Conservation (phyloP, 139 green algal genomes). For the Chlamydomonas sp. region DNA sequence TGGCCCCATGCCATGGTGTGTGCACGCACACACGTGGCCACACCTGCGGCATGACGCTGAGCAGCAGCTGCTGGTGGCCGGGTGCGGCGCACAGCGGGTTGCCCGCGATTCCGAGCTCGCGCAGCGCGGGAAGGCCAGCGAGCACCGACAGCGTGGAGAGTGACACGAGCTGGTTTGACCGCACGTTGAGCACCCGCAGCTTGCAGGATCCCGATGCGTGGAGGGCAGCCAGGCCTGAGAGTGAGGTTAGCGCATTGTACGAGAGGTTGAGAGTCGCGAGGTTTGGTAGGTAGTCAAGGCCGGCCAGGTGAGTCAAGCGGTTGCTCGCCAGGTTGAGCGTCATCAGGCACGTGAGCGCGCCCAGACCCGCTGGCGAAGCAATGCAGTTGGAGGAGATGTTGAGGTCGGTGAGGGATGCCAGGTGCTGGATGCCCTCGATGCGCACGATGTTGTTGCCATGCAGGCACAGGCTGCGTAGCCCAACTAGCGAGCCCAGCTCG, state of each 20-base stretch:
- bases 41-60: conserved; percentile 45
- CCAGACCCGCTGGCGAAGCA: conserved; percentile 19
- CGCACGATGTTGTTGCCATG: conserved; percentile 56
- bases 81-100: conserved; percentile 47
- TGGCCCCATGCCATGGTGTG: too few species aligned
- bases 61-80: conserved; percentile 29
- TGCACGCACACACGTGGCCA: too few species aligned
- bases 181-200: conserved; percentile 46
- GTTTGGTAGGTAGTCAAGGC: conserved; percentile 32
- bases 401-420: conserved; percentile 38
- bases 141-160: conserved; percentile 52
- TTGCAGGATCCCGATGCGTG: too few species aligned
- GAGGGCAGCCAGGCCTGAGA: conserved; percentile 30
- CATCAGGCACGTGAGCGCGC: conserved; percentile 36
- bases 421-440: conserved; percentile 35
- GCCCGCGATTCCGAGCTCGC: conserved; percentile 44
- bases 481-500: conserved; percentile 26
- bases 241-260: conserved; percentile 51
- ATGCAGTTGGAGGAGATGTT: conserved; percentile 69
- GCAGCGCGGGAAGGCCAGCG: conserved; percentile 39
- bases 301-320: conserved; percentile 27
- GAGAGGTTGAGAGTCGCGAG: conserved; percentile 50
- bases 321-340: conserved; percentile 69
- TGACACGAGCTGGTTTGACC: conserved; percentile 45
- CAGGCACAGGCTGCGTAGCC: conserved; percentile 42